Percentiles rank a stretch among this genome's conserved stretches.
These are phyloP conservation scores for Anacardium occidentale DNA, from an alignment of 345 rosid genomes.

Conservation along the genomic window DNA sequence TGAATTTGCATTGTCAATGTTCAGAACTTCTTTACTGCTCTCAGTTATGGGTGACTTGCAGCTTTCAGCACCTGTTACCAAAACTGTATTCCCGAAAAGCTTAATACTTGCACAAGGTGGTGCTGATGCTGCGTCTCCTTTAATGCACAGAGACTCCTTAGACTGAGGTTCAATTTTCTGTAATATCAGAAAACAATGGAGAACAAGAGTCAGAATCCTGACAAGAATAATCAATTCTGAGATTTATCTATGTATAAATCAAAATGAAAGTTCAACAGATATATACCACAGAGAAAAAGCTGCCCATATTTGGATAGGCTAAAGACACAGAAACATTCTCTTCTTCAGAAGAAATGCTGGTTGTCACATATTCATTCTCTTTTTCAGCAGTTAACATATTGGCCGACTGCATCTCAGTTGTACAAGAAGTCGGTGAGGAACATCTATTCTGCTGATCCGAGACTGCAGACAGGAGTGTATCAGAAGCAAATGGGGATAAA, in stretches of 20 bases:
- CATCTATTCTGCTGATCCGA: conserved; percentile 49
- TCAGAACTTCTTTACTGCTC: conserved; percentile 17
- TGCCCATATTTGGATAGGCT: conserved; percentile 17
- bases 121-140: conserved; percentile 19
- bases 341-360: conserved; percentile 30
- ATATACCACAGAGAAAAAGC: conserved; percentile 26
- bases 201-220: not conserved
- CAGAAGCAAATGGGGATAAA: conserved; percentile 44
- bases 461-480: conserved; percentile 33
- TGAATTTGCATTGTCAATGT: conserved; percentile 15
- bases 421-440: conserved; percentile 59
- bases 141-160: conserved; percentile 12
- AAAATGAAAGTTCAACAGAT: not conserved
- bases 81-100: conserved; percentile 66
- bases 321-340: conserved; percentile 28
- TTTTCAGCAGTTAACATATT: conserved; percentile 25
- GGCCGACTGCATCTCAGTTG: conserved; percentile 42
- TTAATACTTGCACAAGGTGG: conserved; percentile 42
- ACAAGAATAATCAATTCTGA: not conserved
- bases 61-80: conserved; percentile 24
- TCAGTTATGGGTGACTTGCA: conserved; percentile 10
- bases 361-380: conserved; percentile 33
- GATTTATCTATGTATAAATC: not conserved
- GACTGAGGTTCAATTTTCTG: conserved; percentile 34
- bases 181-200: not conserved